These are phyloP conservation scores for Dipodascus geniculatus DNA, from an alignment of 805 yeast species.

Conservation along the genomic window DNA sequence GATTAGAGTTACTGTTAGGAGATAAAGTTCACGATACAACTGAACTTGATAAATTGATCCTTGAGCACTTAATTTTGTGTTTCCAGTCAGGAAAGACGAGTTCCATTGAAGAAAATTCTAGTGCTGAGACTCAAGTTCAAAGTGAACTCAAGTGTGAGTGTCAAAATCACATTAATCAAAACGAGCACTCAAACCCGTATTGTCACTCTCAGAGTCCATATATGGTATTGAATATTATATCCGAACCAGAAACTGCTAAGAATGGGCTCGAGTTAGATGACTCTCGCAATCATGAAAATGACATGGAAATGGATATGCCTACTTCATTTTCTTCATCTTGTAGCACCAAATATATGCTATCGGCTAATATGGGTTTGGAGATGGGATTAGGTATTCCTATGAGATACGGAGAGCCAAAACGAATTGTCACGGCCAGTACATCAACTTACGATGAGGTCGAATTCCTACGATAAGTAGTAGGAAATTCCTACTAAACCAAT, in stretches of 20 bases:
- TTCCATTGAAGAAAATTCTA: neutral
- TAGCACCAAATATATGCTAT: neutral
- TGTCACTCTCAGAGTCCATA: neutral
- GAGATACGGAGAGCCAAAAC: neutral
- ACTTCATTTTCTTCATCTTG: constrained; percentile 1
- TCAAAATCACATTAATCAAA: neutral
- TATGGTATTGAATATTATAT: neutral
- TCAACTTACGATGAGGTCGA: neutral
- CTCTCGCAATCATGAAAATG: neutral
- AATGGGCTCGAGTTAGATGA: neutral
- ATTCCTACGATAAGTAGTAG: neutral
- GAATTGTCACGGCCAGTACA: neutral
- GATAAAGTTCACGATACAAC: neutral
- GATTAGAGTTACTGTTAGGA: neutral
- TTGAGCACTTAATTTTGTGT: neutral
- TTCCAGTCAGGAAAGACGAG: neutral
- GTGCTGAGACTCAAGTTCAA: neutral
- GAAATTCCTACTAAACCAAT: too few species aligned
- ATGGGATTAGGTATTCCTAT: neutral
- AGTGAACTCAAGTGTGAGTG: too few species aligned
- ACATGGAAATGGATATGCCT: neutral
- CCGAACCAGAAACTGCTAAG: neutral
- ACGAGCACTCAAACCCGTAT: neutral
- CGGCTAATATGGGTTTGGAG: neutral
- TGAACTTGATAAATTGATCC: neutral